Base-by-base conservation (phyloP, 129 eudicot species). In the Flaveria brownii region DNA sequence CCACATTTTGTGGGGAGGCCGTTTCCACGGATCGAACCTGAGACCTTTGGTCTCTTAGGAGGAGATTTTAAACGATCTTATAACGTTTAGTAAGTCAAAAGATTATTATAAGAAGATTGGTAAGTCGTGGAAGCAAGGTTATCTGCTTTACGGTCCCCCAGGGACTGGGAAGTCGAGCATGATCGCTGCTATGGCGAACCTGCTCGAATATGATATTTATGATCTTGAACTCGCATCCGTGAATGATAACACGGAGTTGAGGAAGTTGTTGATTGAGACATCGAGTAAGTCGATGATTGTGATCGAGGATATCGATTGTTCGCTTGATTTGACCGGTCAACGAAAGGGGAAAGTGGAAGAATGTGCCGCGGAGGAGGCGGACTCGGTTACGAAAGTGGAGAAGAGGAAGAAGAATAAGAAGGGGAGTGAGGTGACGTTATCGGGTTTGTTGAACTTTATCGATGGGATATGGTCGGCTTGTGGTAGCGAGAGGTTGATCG, bases 131-230 rank as follows among this genome's bases (percentile, higher is more conserved):
- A 88, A 88, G 54, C 69, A 90, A 0, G 93, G 93, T 0, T 88
- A 88, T 84, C 88, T 86, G 42, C 83, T 88, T 15, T 84, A 81
- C 14, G 90, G 90, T 46, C 93, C 93, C 0, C 93, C 90, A 2
- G 93, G 90, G 68, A 88, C 90, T 0, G 93, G 90, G n/a, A 88
- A 88, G 74, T 88, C 93, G n/a, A 85, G 86, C 75, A 88, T 85
- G 93, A 88, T 88, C 14, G 93, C 90, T 8, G 90, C 93, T 28
- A 88, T 88, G 88, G 88, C 93, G 23, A 88, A 88, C 66, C 28
- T 88, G 18, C 56, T 88, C 13, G 77, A 88, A 12, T 88, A 88
- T 30, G 93, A 88, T 36, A 83, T 88, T 2, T 88, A 88, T 22
- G 93, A 88, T 73, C 79, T 88, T 46, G 93, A 88, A 36, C 22